These are phyloP conservation scores for Phellopilus nigrolimitatus DNA, from an alignment of 1,284 basidiomycete genomes.

Conservation along the genomic window DNA sequence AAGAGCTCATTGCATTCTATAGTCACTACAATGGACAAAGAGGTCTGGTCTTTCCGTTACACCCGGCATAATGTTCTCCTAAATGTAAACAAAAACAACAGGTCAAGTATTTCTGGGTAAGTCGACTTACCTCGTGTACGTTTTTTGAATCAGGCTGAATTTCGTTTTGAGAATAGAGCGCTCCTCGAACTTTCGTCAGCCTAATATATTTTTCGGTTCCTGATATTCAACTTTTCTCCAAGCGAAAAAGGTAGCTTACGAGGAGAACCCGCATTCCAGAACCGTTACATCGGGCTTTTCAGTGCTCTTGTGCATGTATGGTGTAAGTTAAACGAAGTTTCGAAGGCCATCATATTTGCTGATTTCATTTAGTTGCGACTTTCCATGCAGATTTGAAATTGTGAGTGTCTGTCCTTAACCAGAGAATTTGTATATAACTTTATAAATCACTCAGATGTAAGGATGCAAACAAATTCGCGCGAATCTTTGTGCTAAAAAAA, in stretches of 20 bases:
- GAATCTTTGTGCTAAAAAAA: neutral
- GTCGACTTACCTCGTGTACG: neutral
- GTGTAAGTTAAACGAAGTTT: neutral
- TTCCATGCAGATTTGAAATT: neutral
- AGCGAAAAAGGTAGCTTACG: neutral
- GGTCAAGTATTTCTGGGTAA: conserved; percentile 4
- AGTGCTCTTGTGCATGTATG: neutral
- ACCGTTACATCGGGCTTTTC: conserved; percentile 5
- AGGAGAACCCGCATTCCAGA: neutral
- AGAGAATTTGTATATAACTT: neutral
- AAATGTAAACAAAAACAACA: neutral
- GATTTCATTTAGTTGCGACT: neutral
- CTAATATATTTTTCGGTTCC: conserved; percentile 1
- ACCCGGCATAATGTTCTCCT: neutral
- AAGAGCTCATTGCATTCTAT: neutral
- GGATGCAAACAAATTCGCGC: neutral
- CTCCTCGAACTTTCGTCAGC: neutral
- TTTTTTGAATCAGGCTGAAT: too few relatives aligned
- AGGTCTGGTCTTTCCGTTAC: neutral
- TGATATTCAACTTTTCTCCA: neutral
- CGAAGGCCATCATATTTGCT: neutral
- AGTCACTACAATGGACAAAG: conserved; percentile 9
- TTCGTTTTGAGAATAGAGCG: neutral
- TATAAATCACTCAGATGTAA: neutral
- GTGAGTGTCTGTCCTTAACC: conserved; percentile 1